These are phyloP conservation scores for Paraphaeosphaeria sporulosa DNA, from an alignment of 2,329 filamentous ascomycete species.

Conservation along the genomic window DNA sequence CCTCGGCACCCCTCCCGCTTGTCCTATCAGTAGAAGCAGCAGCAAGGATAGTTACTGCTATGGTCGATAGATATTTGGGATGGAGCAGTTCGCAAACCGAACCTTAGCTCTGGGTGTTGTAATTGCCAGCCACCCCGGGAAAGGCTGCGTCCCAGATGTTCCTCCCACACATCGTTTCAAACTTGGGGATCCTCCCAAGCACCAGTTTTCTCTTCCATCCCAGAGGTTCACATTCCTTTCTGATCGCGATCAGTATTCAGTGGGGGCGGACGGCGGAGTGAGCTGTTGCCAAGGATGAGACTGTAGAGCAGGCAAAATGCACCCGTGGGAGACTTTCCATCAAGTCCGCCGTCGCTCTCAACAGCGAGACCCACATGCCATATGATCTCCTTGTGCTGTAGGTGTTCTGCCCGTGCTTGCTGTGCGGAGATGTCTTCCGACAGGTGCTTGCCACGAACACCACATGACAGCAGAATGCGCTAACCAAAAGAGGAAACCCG, in stretches of 20 bases:
- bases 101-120: background rate
- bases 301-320: background rate
- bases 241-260: background rate
- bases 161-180: background rate
- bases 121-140: background rate
- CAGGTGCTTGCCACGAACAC: background rate
- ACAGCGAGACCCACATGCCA: background rate
- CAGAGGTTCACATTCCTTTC: background rate
- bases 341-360: background rate
- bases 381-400: background rate
- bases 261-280: background rate
- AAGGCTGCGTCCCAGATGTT: background rate
- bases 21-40: background rate
- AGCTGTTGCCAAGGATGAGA: background rate
- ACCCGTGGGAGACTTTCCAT: background rate
- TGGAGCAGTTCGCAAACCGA: background rate
- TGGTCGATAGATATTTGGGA: background rate
- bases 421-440: background rate
- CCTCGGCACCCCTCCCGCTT: background rate
- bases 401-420: background rate
- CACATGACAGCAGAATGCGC: conserved; percentile 1
- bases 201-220: background rate
- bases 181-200: background rate
- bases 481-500: background rate
- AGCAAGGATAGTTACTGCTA: background rate